phyloP scores from a whole-genome alignment of 2,329 filamentous ascomycete species.

The Pseudogymnoascus sp. region DNA sequence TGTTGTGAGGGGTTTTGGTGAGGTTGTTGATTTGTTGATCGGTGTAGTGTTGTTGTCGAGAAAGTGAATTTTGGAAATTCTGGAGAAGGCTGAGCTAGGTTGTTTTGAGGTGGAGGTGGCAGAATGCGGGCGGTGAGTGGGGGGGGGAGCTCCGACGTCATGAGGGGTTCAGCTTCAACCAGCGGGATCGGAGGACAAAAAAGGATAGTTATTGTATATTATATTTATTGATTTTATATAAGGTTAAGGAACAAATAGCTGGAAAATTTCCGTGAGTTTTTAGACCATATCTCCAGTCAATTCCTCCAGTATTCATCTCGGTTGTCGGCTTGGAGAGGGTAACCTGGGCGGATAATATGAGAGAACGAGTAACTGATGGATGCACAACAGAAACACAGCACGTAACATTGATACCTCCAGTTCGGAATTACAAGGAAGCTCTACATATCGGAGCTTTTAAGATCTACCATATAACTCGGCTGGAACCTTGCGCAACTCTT shows the following conservation, averaged over 20 bases:
- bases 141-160: constrained; percentile 6
- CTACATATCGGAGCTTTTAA: not conserved
- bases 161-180: not conserved
- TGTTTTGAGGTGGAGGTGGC: not conserved
- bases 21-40: constrained; percentile 7
- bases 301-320: not conserved
- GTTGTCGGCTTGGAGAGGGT: not conserved
- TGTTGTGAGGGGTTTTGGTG: not conserved
- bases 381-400: not conserved
- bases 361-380: not conserved
- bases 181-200: not conserved
- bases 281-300: not conserved
- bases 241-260: not conserved
- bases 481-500: constrained; percentile 1
- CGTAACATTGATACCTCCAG: not conserved
- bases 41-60: constrained; percentile 1
- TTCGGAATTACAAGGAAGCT: not conserved
- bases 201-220: not conserved
- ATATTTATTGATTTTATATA: not conserved
- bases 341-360: constrained; percentile 4
- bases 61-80: constrained; percentile 8
- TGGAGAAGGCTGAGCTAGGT: constrained; percentile 6
- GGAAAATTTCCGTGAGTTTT: not conserved
- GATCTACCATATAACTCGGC: not conserved
- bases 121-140: not conserved